Evolutionary conservation across 345 rosid species (phyloP).

Genomic region (Combretum micranthum): DNA sequence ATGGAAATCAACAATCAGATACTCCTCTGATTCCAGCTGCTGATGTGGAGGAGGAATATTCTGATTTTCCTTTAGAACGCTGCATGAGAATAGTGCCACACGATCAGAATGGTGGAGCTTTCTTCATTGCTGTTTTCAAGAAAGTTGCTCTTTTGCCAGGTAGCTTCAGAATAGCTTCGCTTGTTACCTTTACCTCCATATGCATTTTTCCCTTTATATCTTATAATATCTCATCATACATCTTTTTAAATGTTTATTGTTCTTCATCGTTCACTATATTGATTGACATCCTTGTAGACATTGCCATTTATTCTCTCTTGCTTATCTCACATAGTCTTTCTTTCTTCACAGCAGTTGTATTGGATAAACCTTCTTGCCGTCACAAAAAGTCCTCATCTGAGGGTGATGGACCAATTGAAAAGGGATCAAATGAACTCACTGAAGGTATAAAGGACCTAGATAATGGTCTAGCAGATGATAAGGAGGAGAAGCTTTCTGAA

Average conservation of each 20-base stretch:
- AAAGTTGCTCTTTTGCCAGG: constrained; percentile 77
- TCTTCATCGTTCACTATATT: too few species aligned
- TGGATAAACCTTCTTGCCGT: constrained; percentile 31
- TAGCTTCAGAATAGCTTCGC: constrained; percentile 7
- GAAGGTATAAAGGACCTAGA: constrained; percentile 25
- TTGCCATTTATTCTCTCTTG: too few species aligned
- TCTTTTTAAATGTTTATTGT: too few species aligned
- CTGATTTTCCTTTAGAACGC: constrained; percentile 65
- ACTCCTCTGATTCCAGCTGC: constrained; percentile 20
- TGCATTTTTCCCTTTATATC: neutral
- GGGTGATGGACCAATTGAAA: constrained; percentile 21
- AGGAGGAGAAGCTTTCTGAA: constrained; percentile 28
- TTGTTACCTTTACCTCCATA: neutral
- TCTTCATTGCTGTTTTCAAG: constrained; percentile 79
- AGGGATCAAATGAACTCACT: constrained; percentile 20
- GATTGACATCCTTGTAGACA: too few species aligned
- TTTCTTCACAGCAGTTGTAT: constrained; percentile 3
- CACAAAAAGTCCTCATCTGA: constrained; percentile 29
- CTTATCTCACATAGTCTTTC: neutral
- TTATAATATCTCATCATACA: too few species aligned
- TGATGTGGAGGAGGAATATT: constrained; percentile 47
- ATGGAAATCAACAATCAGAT: constrained; percentile 14
- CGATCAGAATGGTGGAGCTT: constrained; percentile 95
- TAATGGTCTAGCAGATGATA: constrained; percentile 22
- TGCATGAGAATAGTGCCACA: constrained; percentile 94